Evolutionary conservation across 1,284 basidiomycete genomes (phyloP), one percentile per base, ranked within the genome.

Genomic region (Baeospora myosura): DNA sequence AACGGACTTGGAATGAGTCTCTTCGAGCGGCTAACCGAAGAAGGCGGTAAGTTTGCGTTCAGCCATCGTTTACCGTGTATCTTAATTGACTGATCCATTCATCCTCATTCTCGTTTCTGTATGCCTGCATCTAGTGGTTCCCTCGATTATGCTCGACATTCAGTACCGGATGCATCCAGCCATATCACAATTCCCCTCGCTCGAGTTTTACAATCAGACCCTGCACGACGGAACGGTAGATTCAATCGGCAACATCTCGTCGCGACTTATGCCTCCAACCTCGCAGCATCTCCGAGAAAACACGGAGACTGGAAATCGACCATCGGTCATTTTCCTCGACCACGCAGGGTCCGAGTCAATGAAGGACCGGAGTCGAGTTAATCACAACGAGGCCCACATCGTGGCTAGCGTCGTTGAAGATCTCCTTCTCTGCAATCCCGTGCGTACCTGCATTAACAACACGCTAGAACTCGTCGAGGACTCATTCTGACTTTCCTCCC

Each of bases 161-260:
- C 93, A 97, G 61, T 95, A 96, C 57, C 83, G 93, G 32, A 96
- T 97, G 94, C 91, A 95, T 55, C 94, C 93, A 3, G 66, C 68
- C 28, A 90, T 97, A 49, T 88, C 91, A 2, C 71, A 72, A 16
- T 97, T 96, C 63, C 88, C 93, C 6, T 85, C 86, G 36, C 59
- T 66, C 34, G 81, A 88, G 43, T 97, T 96, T 59, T 97, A 97
- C 66, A 68, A 79, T 41, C 65, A 69, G 28, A 66, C 70, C 3
- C 59, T 95, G 41, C 69, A 69, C 37, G 81, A 94, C 57, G 91
- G 89, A 6, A 85, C 86, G 0, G 71, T 82, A 10, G 74, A 77
- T 52, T 56, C 53, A 2, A 54, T 52, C 12, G 87, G 87, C 3
- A 68, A 70, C 33, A 69, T 82, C 17, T 53, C 66, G 0, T 59